A percentile compares a stretch with the other conserved stretches of the same genome.
These are phyloP conservation scores for Knufia petricola DNA, from an alignment of 2,329 filamentous ascomycete genomes.

Conservation along the genomic window DNA sequence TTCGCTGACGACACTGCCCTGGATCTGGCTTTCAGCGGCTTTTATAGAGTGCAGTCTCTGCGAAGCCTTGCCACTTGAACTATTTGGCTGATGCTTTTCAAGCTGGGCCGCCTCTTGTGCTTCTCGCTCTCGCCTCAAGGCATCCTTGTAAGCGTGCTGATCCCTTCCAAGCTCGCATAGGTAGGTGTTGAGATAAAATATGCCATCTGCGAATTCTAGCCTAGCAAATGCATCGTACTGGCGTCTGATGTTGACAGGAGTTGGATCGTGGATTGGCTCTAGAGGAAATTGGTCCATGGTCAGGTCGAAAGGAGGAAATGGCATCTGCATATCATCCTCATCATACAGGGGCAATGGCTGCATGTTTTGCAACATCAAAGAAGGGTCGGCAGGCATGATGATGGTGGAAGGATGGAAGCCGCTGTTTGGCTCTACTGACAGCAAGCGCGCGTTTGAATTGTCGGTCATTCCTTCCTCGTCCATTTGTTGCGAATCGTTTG, in stretches of 20 bases:
- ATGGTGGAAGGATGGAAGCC: not conserved
- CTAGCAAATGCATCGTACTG: slow-evolving; percentile 52
- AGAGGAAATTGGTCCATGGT: slow-evolving; percentile 3
- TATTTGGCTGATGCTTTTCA: slow-evolving; percentile 33
- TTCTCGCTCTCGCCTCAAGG: slow-evolving; percentile 35
- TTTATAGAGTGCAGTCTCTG: slow-evolving; percentile 37
- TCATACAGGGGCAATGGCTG: not conserved
- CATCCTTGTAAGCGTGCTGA: slow-evolving; percentile 41
- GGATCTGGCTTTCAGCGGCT: slow-evolving; percentile 34
- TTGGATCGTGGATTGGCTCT: not conserved
- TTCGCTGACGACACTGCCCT: slow-evolving; percentile 46
- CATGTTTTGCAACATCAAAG: not conserved
- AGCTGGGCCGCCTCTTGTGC: slow-evolving; percentile 23
- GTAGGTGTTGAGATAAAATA: slow-evolving; percentile 56
- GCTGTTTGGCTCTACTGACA: slow-evolving; percentile 1
- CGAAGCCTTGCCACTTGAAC: slow-evolving; percentile 36
- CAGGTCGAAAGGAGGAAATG: slow-evolving; percentile 11
- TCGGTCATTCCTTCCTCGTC: slow-evolving; percentile 3
- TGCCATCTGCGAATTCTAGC: slow-evolving; percentile 54
- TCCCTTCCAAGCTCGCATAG: slow-evolving; percentile 55
- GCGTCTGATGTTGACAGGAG: slow-evolving; percentile 13
- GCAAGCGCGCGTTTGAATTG: slow-evolving; percentile 6
- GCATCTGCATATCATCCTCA: slow-evolving; percentile 13
- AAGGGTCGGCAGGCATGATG: not conserved
- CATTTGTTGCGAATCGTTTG: not conserved